Conservation (phyloP, 257 asterid genomes). For the Nicotiana tabacum region DNA sequence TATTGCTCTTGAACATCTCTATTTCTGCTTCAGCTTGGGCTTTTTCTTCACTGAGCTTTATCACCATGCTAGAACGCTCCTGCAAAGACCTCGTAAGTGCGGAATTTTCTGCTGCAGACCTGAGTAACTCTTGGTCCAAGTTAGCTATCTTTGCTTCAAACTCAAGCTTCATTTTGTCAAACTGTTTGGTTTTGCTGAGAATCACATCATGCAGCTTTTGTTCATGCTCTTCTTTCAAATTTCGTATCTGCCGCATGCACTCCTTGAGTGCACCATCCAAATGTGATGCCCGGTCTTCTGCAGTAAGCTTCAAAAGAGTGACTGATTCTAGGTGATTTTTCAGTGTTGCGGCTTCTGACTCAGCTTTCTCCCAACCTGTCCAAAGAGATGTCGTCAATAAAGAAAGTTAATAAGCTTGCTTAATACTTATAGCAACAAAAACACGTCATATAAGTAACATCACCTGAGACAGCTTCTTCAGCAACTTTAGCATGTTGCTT, state of each 20-base stretch:
- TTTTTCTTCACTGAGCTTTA: constrained; percentile 78
- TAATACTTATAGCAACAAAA: neutral
- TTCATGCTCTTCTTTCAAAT: constrained; percentile 85
- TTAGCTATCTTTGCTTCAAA: constrained; percentile 58
- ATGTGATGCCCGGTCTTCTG: constrained; percentile 88
- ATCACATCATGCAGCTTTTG: constrained; percentile 62
- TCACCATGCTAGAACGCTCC: constrained; percentile 81
- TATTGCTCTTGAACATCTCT: constrained; percentile 53
- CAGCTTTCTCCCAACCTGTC: constrained; percentile 99
- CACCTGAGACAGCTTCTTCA: constrained; percentile 98
- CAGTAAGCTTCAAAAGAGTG: constrained; percentile 83
- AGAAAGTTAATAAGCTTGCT: neutral
- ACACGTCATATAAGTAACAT: neutral
- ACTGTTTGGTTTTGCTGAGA: constrained; percentile 57
- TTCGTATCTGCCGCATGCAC: constrained; percentile 88
- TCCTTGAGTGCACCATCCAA: constrained; percentile 95
- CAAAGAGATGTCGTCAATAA: constrained; percentile 10
- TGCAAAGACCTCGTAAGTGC: constrained; percentile 87
- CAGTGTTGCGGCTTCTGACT: constrained; percentile 83
- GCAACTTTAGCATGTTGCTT: constrained; percentile 98
- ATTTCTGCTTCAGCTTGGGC: constrained; percentile 74
- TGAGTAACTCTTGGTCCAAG: constrained; percentile 70
- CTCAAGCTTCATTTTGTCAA: constrained; percentile 74
- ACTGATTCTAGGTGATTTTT: constrained; percentile 89
- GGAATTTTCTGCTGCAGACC: constrained; percentile 79